phyloP scores from a whole-genome alignment of 179 eudicot genomes.

The Vitellaria paradoxa region DNA sequence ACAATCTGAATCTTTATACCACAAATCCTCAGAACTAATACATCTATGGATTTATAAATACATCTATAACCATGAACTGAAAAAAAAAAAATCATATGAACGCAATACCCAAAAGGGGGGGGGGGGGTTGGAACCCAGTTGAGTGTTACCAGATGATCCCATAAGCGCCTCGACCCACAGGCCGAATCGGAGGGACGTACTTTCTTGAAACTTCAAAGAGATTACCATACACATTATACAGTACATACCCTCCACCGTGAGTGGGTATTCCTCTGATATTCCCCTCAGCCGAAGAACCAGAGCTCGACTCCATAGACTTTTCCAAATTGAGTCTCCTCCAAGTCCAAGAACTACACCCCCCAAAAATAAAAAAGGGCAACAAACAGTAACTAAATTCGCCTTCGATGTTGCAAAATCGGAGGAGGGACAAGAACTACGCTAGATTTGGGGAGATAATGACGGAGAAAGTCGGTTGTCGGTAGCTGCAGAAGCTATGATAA shows the following conservation, averaged over 20 bases:
- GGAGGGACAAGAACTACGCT: background rate
- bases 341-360: no score
- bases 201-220: conserved; percentile 52
- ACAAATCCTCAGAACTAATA: background rate
- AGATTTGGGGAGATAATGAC: conserved; percentile 3
- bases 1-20: background rate
- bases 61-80: background rate
- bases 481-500: background rate
- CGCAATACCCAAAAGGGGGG: no score
- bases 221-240: conserved; percentile 52
- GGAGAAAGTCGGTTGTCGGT: background rate
- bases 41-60: background rate
- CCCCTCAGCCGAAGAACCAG: conserved; percentile 24
- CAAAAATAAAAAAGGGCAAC: background rate
- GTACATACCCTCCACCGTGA: conserved; percentile 54
- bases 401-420: background rate
- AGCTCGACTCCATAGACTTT: conserved; percentile 39
- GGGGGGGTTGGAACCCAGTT: background rate
- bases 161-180: conserved; percentile 60
- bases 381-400: background rate
- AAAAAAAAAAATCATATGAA: background rate
- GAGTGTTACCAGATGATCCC: conserved; percentile 51
- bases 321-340: background rate
- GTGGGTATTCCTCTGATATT: conserved; percentile 36
- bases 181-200: conserved; percentile 53